Evolutionary conservation across 2,329 filamentous ascomycete species (phyloP), one percentile per base, ranked within the genome.

Genomic region (Aureobasidium namibiae): DNA sequence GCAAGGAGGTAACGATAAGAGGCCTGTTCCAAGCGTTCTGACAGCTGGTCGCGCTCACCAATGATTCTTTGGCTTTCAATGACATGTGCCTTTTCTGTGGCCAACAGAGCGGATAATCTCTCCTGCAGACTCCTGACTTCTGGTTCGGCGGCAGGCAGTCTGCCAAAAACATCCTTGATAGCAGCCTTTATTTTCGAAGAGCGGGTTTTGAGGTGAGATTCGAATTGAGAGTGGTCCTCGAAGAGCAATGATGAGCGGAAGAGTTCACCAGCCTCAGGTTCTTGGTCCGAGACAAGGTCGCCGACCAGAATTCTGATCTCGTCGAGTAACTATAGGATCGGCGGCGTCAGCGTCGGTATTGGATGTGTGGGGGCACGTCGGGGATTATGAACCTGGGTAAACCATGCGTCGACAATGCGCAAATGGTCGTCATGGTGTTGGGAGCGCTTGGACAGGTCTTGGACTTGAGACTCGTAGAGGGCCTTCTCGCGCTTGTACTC

Each of bases 401-500:
- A 95, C 94, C 94, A 99, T 63, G 85, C 83, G 78, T 99, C 92
- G 66, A 96, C 86, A 63, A 91, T 83, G 68, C 92, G 86, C 54
- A 99, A 78, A 72, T 97, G 94, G 67, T 97, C 91, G 74, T 97
- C 90, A 75, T 97, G 90, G 74, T 94, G 85, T 63, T 83, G 81
- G 31, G 88, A 84, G 69, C 85, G 83, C 71, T 90, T 91, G 64
- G 89, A 83, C 63, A 95, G 78, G 65, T 95, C 89, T 69, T 87
- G 87, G 62, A 96, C 78, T 69, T 89, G 88, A 61, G 84, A 80
- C 76, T 97, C 92, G 63, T 95, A 78, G 41, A 88, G 88, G 60
- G 82, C 80, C 71, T 91, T 92, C 72, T 95, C 90, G 67, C 94
- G 86, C 76, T 95, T 96, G 75, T 95, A 96, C 75, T 97, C 94